A percentile compares a stretch with the other conserved stretches of the same genome.
phyloP scores from a whole-genome alignment of 176 grass and related monocot genomes.

The Cenchrus purpureus region DNA sequence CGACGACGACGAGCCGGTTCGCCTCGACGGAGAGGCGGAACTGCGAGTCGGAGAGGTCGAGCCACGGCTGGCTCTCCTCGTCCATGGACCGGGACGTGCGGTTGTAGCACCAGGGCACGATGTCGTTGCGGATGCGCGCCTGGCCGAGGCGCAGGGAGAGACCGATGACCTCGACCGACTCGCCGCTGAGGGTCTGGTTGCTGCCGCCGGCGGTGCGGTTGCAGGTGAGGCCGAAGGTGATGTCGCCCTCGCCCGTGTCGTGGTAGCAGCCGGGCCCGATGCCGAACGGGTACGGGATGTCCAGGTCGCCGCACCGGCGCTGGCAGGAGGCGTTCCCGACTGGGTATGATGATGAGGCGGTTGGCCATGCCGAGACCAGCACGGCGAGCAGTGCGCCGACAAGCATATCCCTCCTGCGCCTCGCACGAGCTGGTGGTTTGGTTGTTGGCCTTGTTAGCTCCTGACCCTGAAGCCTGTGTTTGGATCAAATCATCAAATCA shows the following conservation, averaged over 20 bases:
- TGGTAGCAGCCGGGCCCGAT: conserved; percentile 49
- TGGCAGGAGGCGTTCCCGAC: conserved; percentile 6
- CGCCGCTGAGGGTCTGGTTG: neutral
- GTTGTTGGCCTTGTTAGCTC: too few relatives aligned
- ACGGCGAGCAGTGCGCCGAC: neutral
- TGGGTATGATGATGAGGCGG: neutral
- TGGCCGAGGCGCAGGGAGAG: conserved; percentile 1
- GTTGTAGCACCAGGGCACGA: conserved; percentile 37
- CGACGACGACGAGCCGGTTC: conserved; percentile 52
- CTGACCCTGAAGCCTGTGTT: too few relatives aligned
- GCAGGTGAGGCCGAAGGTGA: conserved; percentile 40
- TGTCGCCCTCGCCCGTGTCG: conserved; percentile 25
- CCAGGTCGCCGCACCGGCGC: conserved; percentile 41
- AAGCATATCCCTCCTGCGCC: too few relatives aligned
- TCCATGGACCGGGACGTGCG: neutral
- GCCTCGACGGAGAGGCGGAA: conserved; percentile 28
- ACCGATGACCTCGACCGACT: neutral
- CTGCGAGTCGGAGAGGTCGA: conserved; percentile 24
- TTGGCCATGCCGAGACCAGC: neutral
- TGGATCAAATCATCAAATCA: too few relatives aligned
- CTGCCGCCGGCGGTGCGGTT: neutral
- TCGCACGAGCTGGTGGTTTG: too few relatives aligned
- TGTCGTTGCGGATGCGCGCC: neutral
- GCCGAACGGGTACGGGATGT: conserved; percentile 65
- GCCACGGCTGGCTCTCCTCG: accelerated